Evolutionary conservation across 805 yeast species (phyloP).

Genomic region (Spathaspora girioi): DNA sequence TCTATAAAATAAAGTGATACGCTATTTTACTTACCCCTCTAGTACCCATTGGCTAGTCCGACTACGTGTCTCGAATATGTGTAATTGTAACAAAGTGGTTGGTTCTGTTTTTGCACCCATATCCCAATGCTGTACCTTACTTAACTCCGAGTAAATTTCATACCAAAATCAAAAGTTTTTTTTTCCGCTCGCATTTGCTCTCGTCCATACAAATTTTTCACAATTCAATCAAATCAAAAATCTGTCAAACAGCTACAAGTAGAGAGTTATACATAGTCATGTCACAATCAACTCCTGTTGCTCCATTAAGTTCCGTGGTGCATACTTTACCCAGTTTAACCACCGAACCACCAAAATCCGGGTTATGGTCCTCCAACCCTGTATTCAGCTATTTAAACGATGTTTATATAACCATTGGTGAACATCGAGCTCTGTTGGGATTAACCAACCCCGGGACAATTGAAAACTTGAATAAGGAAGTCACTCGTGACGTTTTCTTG

Average conservation of each 20-base stretch:
- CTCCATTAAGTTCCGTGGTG: constrained; percentile 13
- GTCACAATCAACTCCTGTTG: neutral
- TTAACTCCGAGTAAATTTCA: neutral
- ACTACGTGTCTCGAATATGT: too few species aligned
- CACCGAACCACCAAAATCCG: constrained; percentile 50
- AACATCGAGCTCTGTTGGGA: constrained; percentile 78
- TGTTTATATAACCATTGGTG: constrained; percentile 65
- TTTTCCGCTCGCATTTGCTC: neutral
- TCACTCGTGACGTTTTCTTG: constrained; percentile 86
- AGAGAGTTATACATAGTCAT: too few species aligned
- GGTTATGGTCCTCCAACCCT: constrained; percentile 81
- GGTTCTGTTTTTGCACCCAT: neutral
- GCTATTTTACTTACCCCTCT: too few species aligned
- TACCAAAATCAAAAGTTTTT: neutral
- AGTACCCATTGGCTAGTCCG: too few species aligned
- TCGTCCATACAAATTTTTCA: neutral
- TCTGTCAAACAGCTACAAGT: neutral
- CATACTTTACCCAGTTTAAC: constrained; percentile 59
- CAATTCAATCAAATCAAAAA: neutral
- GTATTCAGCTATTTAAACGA: constrained; percentile 75
- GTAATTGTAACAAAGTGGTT: too few species aligned
- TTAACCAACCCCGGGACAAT: constrained; percentile 91
- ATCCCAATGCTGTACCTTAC: neutral
- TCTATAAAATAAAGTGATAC: too few species aligned
- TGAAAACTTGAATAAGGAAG: constrained; percentile 92